Base-by-base conservation (phyloP, 805 yeast genomes). In the Lipomyces mesembrius region DNA sequence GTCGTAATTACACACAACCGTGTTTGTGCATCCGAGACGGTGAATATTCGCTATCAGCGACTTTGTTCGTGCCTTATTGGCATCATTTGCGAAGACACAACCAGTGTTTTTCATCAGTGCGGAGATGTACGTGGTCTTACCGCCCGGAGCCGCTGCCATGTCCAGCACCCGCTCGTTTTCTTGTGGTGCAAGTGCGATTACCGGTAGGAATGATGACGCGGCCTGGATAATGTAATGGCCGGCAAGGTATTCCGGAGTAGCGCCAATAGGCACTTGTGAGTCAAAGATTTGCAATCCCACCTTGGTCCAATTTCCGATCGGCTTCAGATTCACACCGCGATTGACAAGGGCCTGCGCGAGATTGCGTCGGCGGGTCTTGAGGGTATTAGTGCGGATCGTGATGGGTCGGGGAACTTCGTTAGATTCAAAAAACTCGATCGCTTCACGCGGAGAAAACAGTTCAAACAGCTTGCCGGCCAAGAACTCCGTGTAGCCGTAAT, bases 101-200 rank as follows among this genome's bases (percentile, higher is more conserved):
- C 99, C 99, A 0, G 99, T 95, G 79, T 95, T 95, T 77, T 95
- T 95, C 98, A 95, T 95, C 81, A 94, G 79, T 0, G 99, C 98
- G 49, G 97, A 87, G 62, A 94, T 86, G 77, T 92, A 93, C 1
- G 99, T 94, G 25, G 98, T 92, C 77, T 94, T 94, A 80, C 99
- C 99, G 82, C 99, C 99, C 72, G 99, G 99, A 35, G 99, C 98
- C 68, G 99, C 96, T 59, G 99, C 98, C 99, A 95, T 95, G 81
- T 95, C 99, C 70, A 95, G 83, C 53, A 95, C 84, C 76, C 99
- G 89, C 82, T 95, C 99, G 77, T 90, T 88, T 79, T 92, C 98
- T 78, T 92, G 96, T n/a, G 99, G 99, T 70, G 88, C 94, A 74
- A 95, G 82, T 0, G 99, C 99, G 94, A 95, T 91, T 25, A 93